phyloP scores from a whole-genome alignment of 306 rosid species.

The Lotus japonicus region DNA sequence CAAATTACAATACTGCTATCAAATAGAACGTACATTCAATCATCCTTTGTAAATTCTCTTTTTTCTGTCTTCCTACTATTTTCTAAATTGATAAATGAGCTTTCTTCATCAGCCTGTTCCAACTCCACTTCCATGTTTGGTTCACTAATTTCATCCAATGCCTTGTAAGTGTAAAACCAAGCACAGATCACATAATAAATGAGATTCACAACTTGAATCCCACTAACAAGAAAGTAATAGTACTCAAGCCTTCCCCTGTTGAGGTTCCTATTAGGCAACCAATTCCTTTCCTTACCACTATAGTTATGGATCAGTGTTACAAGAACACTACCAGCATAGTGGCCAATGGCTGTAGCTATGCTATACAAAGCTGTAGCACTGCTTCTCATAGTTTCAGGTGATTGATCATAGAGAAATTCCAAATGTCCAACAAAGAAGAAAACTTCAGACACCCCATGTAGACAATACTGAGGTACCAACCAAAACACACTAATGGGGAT shows the following conservation, averaged over 20 bases:
- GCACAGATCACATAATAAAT: constrained; percentile 28
- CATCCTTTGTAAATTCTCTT: not conserved
- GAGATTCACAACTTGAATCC: constrained; percentile 54
- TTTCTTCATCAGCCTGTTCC: constrained; percentile 1
- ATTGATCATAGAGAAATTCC: constrained; percentile 71
- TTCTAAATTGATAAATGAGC: not conserved
- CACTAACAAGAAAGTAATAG: constrained; percentile 54
- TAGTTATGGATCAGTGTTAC: constrained; percentile 48
- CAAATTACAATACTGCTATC: not conserved
- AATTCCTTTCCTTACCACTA: constrained; percentile 37
- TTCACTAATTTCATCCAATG: constrained; percentile 10
- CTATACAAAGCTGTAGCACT: constrained; percentile 54
- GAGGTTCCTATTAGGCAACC: constrained; percentile 73
- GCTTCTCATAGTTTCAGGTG: constrained; percentile 75
- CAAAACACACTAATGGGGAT: constrained; percentile 54
- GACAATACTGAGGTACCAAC: constrained; percentile 38
- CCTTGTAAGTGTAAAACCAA: constrained; percentile 25
- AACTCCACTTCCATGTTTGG: not conserved
- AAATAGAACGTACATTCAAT: not conserved
- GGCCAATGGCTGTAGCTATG: constrained; percentile 47
- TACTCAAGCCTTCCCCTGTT: constrained; percentile 63
- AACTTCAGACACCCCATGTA: constrained; percentile 60
- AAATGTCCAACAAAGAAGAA: constrained; percentile 67
- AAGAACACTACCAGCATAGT: constrained; percentile 38
- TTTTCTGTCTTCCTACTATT: not conserved